Evolutionary conservation across 768 basidiomycete species (phyloP), one percentile per base, ranked within the genome.

Genomic region (Leccinum variicolor): DNA sequence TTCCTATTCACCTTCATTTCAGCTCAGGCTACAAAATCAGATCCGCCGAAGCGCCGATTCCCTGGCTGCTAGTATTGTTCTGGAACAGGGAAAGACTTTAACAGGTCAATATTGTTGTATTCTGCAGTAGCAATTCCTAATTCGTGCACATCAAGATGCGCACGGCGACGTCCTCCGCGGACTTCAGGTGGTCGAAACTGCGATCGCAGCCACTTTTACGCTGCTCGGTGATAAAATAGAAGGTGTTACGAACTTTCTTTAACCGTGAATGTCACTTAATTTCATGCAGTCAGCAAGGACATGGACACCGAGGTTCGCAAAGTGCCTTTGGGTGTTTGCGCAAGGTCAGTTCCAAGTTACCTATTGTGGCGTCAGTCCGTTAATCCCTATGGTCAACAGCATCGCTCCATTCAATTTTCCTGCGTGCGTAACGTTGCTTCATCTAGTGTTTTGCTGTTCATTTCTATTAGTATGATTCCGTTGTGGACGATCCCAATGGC

Each of bases 81-180:
- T 98, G 21, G 95, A 98, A 70, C 96, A 98, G 74, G 96, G 96
- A 15, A 98, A 98, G 77, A 99, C 96, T 0, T 74, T 91, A 45
- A 84, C 90, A 61, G 90, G 90, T 90, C 28, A 39, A 41, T 41
- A 8, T 19, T 41, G 17, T 41, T 19, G n/a, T 19, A 43, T 43
- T n/a, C 47, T 25, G 46, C 50, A 48, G 48, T 36, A 54, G 34
- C 50, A 41, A 41, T 45, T 17, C 46, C 34, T 41, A 4, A 58
- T 52, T 26, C 14, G 53, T 25, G 45, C 19, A 21, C 31, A 10
- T 53, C 21, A 62, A 89, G 96, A 99, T 75, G 96, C 96, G 1
- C 92, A 93, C 62, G 96, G 96, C 1, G 96, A 99, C 72, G 81
- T 99, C 36, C 82, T 94, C 13, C 90, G 96, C 26, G 95, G 95